phyloP scores from a whole-genome alignment of 306 rosid species.

The Alnus glutinosa region DNA sequence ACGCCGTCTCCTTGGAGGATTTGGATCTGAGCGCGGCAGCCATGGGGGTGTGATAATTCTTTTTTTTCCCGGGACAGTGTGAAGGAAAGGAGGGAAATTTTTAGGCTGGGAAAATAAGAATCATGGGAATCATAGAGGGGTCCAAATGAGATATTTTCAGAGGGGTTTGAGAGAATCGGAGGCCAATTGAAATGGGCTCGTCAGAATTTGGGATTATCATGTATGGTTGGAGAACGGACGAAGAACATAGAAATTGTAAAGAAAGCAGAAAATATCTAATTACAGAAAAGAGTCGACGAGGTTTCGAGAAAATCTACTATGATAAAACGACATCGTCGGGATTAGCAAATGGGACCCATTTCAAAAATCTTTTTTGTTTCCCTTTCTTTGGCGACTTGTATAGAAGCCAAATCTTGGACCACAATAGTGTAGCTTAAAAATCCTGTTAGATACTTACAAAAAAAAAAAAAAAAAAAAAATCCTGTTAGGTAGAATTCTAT shows the following conservation, averaged over 20 bases:
- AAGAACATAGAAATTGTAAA: background rate
- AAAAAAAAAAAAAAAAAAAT: no score
- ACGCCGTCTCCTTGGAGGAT: constrained; percentile 55
- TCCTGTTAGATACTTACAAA: no score
- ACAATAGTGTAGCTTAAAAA: no score
- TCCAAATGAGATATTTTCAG: background rate
- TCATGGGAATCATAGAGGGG: constrained; percentile 21
- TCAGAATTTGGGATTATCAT: constrained; percentile 26
- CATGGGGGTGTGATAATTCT: constrained; percentile 22
- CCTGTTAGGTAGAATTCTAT: no score
- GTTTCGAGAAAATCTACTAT: background rate
- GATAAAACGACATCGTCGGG: background rate
- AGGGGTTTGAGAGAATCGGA: constrained; percentile 7
- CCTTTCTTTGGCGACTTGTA: background rate
- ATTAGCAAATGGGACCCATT: background rate
- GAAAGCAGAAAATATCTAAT: background rate
- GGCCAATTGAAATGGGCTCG: constrained; percentile 24
- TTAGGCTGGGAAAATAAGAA: constrained; percentile 8
- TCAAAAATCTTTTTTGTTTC: background rate
- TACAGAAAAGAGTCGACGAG: background rate
- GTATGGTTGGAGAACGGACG: constrained; percentile 25
- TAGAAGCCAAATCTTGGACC: background rate
- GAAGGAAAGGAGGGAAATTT: constrained; percentile 1
- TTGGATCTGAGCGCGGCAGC: constrained; percentile 82
- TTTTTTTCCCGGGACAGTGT: background rate